Evolutionary conservation across 2,329 filamentous ascomycete genomes (phyloP), one percentile per base, ranked within the genome.

Genomic region (Penicillium occitanis): DNA sequence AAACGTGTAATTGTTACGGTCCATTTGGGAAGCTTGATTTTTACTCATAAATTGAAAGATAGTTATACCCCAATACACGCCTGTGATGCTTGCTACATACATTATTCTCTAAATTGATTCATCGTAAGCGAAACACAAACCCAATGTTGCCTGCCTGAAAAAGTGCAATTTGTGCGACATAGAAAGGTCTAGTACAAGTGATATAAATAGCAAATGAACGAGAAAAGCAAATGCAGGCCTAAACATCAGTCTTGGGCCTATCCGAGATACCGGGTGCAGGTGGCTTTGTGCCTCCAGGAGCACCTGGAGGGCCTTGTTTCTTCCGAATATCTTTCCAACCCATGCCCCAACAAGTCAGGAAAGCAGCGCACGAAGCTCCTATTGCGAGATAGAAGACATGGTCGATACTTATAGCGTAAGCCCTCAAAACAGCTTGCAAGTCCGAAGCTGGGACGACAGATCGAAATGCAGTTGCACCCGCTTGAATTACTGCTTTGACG

Each of bases 401-500:
- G 61, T 69, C 70, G 28, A 73, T 53, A 62, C 69, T 70, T 19
- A 28, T 63, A 3, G 58, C 42, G 64, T 81, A 81, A 22, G 77
- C 77, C 30, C 69, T 50, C n/a, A 79, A 63, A 17, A 79, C 73
- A 2, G 71, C 74, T 0, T 68, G 61, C 2, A 84, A 67, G 25
- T 79, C 71, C 3, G 69, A 70, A 5, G 71, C 67, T 1, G 78
- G 71, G 5, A 79, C 74, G 17, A 80, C 71, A 5, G 76, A 63
- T 58, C 76, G 71, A 70, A 84, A 71, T 55, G 79, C 74, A 1
- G 80, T 80, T 3, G 81, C 81, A 13, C 83, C 83, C 4, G 76
- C 78, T 6, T 68, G 67, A 22, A 83, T 71, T 17, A 84, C 74
- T 3, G 71, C 55, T 7, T 69, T 58, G 1, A 78, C 71, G 60